Base-by-base conservation (phyloP, 1,139 yeast genomes). In the Debaryomyces nepalensis region DNA sequence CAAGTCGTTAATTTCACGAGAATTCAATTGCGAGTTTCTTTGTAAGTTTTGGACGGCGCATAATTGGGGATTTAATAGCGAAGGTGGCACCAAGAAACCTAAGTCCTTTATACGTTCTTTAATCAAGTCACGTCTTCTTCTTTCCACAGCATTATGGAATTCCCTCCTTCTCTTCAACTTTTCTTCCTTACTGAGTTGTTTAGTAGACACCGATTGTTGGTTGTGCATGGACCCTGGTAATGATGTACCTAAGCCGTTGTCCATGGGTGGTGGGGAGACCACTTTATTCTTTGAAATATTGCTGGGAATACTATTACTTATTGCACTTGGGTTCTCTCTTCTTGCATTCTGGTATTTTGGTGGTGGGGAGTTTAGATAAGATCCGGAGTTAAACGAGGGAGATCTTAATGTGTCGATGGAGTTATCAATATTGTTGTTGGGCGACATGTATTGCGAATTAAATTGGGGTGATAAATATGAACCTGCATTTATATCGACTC, bases 101-200 rank as follows among this genome's bases (percentile, higher is more conserved):
- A 86, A 63, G 49, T 84, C 91, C 57, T 84, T 83, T 46, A 86
- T 85, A 53, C 85, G 78, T 55, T 83, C 87, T 59, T 86, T 86
- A 50, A 86, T 86, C 52, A 86, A 67, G 56, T 86, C 95, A 51
- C 95, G 72, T 59, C 95, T 73, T 58, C 91, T 74, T 57, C 93
- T 71, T 59, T 86, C 95, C 4, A 86, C 95, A 1, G 90, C 93
- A 57, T 86, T 86, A 57, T 86, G 95, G 52, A 85, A 81, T 55
- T 85, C 91, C 49, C 90, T 69, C 53, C 91, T 74, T 54, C 93
- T 74, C 50, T 77, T 77, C 43, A 84, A 58, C 54, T 83, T 85
- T 45, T 82, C 88, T 47, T 85, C 93, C 55, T 82, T 82, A n/a
- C 80, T 72, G 41, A 84, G 54, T 54, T 68, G 80, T 59, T 72